phyloP scores from a whole-genome alignment of 2,329 filamentous ascomycete species.

The Apiospora marii region DNA sequence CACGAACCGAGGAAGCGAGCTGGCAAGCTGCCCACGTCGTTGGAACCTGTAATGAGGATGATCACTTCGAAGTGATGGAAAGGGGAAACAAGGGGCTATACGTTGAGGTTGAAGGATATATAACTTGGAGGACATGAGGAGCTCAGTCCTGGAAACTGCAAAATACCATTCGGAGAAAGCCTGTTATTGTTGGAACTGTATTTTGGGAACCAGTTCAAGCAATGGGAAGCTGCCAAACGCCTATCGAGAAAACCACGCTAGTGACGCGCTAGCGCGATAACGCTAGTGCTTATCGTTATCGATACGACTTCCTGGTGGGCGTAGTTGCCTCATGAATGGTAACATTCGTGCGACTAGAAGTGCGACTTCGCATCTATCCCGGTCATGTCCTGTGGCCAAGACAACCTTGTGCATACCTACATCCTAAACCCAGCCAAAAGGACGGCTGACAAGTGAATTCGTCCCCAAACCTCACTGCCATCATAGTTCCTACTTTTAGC shows the following conservation, averaged over 20 bases:
- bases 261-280: neutral
- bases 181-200: neutral
- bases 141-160: neutral
- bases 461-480: neutral
- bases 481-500: neutral
- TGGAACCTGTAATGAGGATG: neutral
- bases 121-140: neutral
- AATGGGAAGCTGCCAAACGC: neutral
- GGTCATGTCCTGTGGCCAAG: neutral
- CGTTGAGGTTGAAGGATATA: neutral
- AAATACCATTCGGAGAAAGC: neutral
- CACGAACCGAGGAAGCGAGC: constrained; percentile 1
- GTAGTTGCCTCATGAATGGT: neutral
- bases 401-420: neutral
- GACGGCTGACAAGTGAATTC: neutral
- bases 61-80: neutral
- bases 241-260: neutral
- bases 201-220: neutral
- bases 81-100: neutral
- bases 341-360: neutral
- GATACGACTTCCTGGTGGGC: neutral
- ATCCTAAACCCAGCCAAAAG: neutral
- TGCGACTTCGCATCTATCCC: neutral
- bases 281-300: neutral
- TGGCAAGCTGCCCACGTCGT: neutral